Evolutionary conservation across 2,329 filamentous ascomycete genomes (phyloP).

Genomic region (Seiridium cupressi): DNA sequence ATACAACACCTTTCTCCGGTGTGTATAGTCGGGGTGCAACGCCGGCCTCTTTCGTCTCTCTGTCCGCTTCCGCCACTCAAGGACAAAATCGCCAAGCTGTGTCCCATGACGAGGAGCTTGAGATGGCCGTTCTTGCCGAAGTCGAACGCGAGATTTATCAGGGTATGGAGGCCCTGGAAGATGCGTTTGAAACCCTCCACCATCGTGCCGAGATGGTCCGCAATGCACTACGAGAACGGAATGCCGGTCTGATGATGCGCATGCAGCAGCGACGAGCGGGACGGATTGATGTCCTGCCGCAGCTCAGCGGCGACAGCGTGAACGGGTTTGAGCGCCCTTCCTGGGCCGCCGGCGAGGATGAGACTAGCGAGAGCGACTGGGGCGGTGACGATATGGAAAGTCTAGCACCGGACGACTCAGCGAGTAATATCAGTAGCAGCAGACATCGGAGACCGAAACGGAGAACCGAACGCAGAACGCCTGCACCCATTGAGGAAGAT

Average conservation of each 20-base stretch:
- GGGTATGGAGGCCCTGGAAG: constrained; percentile 92
- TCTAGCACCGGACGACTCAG: constrained; percentile 75
- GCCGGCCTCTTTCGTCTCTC: constrained; percentile 45
- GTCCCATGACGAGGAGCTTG: constrained; percentile 89
- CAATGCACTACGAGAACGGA: constrained; percentile 74
- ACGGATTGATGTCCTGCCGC: constrained; percentile 53
- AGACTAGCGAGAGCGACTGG: constrained; percentile 57
- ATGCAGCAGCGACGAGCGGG: constrained; percentile 53
- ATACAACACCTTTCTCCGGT: constrained; percentile 46
- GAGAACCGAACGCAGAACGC: constrained; percentile 67
- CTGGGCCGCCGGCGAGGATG: constrained; percentile 43
- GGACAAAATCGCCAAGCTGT: constrained; percentile 58
- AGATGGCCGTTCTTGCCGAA: constrained; percentile 85
- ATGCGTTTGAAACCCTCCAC: constrained; percentile 91
- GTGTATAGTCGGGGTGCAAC: constrained; percentile 55
- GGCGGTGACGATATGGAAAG: constrained; percentile 54
- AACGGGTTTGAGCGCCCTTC: constrained; percentile 47
- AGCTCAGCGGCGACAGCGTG: constrained; percentile 44
- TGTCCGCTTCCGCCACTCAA: constrained; percentile 36
- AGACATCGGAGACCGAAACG: constrained; percentile 66
- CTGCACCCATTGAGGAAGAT: constrained; percentile 70
- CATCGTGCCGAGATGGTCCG: constrained; percentile 79
- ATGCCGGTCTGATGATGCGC: constrained; percentile 70
- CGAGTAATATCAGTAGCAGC: constrained; percentile 76
- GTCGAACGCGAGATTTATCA: constrained; percentile 90